Conservation (phyloP, 2,329 filamentous ascomycete genomes). For the Penicillium sp. region DNA sequence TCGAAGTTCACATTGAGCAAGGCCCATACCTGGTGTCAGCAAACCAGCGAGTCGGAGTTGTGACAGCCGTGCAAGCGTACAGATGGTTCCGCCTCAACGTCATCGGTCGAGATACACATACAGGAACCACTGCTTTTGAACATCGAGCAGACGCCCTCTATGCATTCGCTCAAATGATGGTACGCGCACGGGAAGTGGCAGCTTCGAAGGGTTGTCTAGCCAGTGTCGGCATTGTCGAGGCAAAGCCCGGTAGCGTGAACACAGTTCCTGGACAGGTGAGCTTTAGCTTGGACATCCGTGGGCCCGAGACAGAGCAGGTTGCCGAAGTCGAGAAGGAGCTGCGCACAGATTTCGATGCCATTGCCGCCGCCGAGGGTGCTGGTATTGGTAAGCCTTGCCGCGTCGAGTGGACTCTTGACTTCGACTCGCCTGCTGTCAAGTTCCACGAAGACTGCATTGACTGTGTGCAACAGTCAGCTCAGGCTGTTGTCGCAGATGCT, state of each 20-base stretch:
- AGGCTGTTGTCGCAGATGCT: constrained; percentile 48
- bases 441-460: constrained; percentile 61
- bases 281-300: constrained; percentile 61
- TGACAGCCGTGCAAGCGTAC: constrained; percentile 65
- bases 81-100: constrained; percentile 64
- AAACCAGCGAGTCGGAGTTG: constrained; percentile 57
- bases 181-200: constrained; percentile 57
- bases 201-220: constrained; percentile 53
- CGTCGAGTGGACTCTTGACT: constrained; percentile 54
- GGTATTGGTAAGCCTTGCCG: constrained; percentile 45
- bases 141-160: constrained; percentile 61
- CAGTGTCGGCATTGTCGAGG: constrained; percentile 60
- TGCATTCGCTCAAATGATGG: constrained; percentile 58
- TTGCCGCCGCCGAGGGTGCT: constrained; percentile 51
- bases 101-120: constrained; percentile 60
- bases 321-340: constrained; percentile 51
- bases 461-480: constrained; percentile 54
- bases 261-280: constrained; percentile 61
- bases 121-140: constrained; percentile 62
- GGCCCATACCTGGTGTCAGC: constrained; percentile 63
- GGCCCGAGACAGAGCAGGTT: constrained; percentile 49
- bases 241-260: constrained; percentile 61
- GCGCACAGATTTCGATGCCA: constrained; percentile 49
- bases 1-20: constrained; percentile 77
- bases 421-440: constrained; percentile 50